Percentiles rank a stretch among this genome's conserved stretches.
phyloP scores from a whole-genome alignment of 1,284 basidiomycete species.

The Phlebopus sp. region DNA sequence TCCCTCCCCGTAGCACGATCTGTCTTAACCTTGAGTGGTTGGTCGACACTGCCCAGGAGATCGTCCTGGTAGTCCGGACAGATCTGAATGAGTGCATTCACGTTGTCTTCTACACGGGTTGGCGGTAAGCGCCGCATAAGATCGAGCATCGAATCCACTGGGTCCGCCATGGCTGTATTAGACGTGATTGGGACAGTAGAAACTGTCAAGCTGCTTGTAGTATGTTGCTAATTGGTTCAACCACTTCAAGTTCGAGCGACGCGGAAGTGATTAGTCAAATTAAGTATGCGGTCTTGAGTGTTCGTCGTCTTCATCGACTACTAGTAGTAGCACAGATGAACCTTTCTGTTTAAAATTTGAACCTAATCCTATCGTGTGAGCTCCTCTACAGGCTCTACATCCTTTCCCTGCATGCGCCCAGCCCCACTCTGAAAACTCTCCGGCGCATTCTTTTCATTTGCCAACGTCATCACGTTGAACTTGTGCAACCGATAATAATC shows the following conservation, averaged over 20 bases:
- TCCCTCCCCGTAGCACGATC: constrained; percentile 83
- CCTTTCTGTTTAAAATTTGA: too few species aligned
- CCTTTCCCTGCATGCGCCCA: constrained; percentile 28
- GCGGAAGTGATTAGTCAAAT: too few species aligned
- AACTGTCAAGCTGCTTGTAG: neutral
- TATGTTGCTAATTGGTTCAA: neutral
- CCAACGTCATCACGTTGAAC: constrained; percentile 75
- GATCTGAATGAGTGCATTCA: constrained; percentile 77
- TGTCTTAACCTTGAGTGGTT: constrained; percentile 81
- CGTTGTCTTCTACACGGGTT: constrained; percentile 86
- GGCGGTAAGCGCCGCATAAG: constrained; percentile 95
- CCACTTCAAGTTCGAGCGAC: too few species aligned
- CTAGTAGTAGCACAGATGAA: too few species aligned
- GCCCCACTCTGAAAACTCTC: constrained; percentile 26
- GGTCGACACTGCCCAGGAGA: constrained; percentile 92
- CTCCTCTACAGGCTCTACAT: neutral
- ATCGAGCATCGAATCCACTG: constrained; percentile 90
- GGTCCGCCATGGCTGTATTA: constrained; percentile 54
- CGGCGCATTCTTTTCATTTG: constrained; percentile 29
- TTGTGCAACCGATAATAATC: constrained; percentile 69
- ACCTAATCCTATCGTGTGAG: too few species aligned
- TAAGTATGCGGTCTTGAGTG: too few species aligned
- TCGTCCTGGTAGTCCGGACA: constrained; percentile 97
- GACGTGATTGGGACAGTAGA: constrained; percentile 5
- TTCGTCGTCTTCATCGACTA: too few species aligned